phyloP scores from a whole-genome alignment of 2,329 filamentous ascomycete species.

The Coniochaeta sp. region DNA sequence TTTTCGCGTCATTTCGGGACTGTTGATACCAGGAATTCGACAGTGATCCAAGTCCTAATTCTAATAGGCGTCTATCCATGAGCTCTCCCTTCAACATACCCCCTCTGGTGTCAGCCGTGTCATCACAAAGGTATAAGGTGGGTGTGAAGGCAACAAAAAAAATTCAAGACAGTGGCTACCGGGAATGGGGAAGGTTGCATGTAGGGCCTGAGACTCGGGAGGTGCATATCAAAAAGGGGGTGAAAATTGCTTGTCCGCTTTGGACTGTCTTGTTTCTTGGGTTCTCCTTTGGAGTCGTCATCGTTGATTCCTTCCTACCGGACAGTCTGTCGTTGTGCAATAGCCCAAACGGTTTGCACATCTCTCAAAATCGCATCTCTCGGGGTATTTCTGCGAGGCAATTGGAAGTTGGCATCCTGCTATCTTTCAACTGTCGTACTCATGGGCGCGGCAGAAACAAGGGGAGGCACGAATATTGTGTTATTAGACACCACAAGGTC shows the following conservation, averaged over 20 bases:
- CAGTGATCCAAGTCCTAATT: neutral
- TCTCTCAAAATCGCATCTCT: neutral
- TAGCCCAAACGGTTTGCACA: neutral
- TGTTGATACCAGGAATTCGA: neutral
- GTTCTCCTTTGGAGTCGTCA: neutral
- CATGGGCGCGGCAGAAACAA: neutral
- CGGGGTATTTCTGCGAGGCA: neutral
- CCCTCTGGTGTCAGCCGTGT: neutral
- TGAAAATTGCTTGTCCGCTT: neutral
- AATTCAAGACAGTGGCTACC: neutral
- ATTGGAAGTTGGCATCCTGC: neutral
- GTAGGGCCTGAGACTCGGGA: neutral
- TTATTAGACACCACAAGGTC: neutral
- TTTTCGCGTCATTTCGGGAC: neutral
- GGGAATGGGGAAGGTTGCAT: neutral
- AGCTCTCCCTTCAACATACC: neutral
- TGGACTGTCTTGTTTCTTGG: neutral
- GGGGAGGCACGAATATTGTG: neutral
- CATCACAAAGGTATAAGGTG: neutral
- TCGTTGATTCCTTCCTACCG: neutral
- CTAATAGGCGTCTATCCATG: neutral
- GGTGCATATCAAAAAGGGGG: neutral
- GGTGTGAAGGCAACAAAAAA: neutral
- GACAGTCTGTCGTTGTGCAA: neutral
- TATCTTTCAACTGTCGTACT: neutral